Base-by-base conservation (phyloP, 2,329 filamentous ascomycete genomes). In the Arthrocladium fulminans region DNA sequence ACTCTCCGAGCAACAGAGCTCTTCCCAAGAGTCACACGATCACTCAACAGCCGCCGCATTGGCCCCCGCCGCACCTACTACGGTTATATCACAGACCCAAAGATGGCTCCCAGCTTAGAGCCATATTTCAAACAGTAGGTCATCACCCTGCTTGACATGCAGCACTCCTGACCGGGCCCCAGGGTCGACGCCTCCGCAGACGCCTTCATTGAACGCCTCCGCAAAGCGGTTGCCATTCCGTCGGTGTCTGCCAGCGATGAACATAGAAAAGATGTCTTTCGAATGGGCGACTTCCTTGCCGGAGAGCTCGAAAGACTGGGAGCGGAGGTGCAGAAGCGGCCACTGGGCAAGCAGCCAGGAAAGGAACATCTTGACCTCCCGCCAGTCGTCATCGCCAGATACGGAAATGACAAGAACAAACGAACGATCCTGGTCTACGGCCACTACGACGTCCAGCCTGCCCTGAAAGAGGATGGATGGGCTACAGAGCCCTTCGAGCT, bases 391-490 rank as follows among this genome's bases (percentile, higher is more conserved):
- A 79, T 98, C 54, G 90, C 84, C 43, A 84, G 92, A 58, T 97
- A 97, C 67, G 89, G 92, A 58, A 86, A 80, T 67, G 89, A 97
- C 67, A 83, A 85, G 68, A 87, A 79, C 67, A 98, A 97, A 80
- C 81, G 86, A 52, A 97, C 89, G 29, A 92, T 98, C 58, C 77
- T 98, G 53, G 88, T 98, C 40, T 98, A 98, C 64, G 92, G 92
- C 41, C 92, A 98, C 74, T 98, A 98, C 73, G 92, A 98, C 66
- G 92, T 98, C 29, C 92, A 98, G 72, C 92, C 92, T 22, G 92
- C 92, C 27, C 79, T 89, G 63, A 86, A 86, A 73, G 86, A 85
- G 58, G 92, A 98, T 61, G 92, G 92, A 56, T 98, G 92, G 92
- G 82, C 84, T 47, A 96, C 90, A 2, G 86, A 97, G 67, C 92